A percentile compares a stretch with the other conserved stretches of the same genome.
These are phyloP conservation scores for Lentinula lateritia DNA, from an alignment of 768 basidiomycete species.

Conservation along the genomic window DNA sequence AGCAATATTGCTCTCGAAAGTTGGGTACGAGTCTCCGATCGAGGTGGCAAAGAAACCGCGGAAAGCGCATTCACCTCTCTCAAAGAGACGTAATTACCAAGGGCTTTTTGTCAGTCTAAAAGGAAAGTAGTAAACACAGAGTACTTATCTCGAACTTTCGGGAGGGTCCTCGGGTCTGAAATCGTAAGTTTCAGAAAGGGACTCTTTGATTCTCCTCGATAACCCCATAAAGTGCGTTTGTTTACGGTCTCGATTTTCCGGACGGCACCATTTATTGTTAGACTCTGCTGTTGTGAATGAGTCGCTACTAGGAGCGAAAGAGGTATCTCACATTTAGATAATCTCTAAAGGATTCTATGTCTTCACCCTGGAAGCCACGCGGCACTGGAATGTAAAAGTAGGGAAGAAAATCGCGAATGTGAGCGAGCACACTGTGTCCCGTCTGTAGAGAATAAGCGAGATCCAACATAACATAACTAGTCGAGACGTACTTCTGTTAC, in stretches of 20 bases:
- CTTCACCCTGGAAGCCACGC: conserved; percentile 68
- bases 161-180: conserved; percentile 65
- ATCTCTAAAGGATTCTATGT: conserved; percentile 57
- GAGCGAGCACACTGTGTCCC: conserved; percentile 86
- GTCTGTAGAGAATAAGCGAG: conserved; percentile 32
- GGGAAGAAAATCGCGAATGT: conserved; percentile 78
- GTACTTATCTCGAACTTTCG: conserved; percentile 89
- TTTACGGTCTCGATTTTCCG: conserved; percentile 51
- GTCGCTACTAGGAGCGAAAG: background rate
- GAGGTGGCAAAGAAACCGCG: conserved; percentile 46
- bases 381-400: conserved; percentile 93
- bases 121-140: background rate
- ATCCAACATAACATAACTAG: background rate
- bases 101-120: conserved; percentile 13
- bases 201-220: conserved; percentile 71
- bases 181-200: conserved; percentile 86
- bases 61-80: conserved; percentile 68
- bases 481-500: conserved; percentile 66
- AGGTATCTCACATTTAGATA: conserved; percentile 65
- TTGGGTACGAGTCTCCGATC: conserved; percentile 44
- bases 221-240: conserved; percentile 82
- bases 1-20: conserved; percentile 92
- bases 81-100: conserved; percentile 52
- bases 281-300: conserved; percentile 18
- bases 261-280: conserved; percentile 33